A percentile compares a stretch with the other conserved stretches of the same genome.
Evolutionary conservation across 345 rosid genomes (phyloP).

Genomic region (Melastoma malabathricum): DNA sequence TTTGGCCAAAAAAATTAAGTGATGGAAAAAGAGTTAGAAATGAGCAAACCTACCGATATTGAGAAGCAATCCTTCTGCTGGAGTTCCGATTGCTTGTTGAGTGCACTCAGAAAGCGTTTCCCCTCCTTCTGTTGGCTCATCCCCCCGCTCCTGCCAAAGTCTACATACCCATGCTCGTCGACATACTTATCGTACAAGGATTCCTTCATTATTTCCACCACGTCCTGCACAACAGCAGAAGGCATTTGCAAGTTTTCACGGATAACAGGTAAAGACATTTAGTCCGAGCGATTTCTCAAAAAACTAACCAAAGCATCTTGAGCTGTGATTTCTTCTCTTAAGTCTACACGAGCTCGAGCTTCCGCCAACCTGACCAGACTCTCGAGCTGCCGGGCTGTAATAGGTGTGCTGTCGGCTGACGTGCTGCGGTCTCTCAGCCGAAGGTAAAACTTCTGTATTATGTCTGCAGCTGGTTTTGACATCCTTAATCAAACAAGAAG

Average conservation of each 20-base stretch:
- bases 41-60: constrained; percentile 42
- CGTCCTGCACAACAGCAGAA: constrained; percentile 48
- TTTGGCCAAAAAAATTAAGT: not conserved
- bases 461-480: constrained; percentile 82
- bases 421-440: constrained; percentile 76
- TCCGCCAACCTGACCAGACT: constrained; percentile 83
- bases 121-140: constrained; percentile 98
- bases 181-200: constrained; percentile 83
- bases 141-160: constrained; percentile 88
- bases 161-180: constrained; percentile 85
- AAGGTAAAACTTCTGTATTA: constrained; percentile 77
- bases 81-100: constrained; percentile 75
- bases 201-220: constrained; percentile 91
- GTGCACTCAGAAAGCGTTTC: constrained; percentile 78
- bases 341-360: constrained; percentile 92
- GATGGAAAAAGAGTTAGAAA: not conserved
- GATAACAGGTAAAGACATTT: not conserved
- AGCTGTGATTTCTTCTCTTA: constrained; percentile 81
- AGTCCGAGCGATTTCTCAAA: not conserved
- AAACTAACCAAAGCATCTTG: constrained; percentile 73
- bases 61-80: constrained; percentile 81
- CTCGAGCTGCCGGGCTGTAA: constrained; percentile 94
- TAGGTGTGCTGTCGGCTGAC: constrained; percentile 86
- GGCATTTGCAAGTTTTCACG: too few species aligned
- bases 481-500: constrained; percentile 32